Percentiles rank a stretch among this genome's conserved stretches.
These are phyloP conservation scores for Chlorokybus atmophyticus DNA, from an alignment of 139 green algal species.

Conservation along the genomic window DNA sequence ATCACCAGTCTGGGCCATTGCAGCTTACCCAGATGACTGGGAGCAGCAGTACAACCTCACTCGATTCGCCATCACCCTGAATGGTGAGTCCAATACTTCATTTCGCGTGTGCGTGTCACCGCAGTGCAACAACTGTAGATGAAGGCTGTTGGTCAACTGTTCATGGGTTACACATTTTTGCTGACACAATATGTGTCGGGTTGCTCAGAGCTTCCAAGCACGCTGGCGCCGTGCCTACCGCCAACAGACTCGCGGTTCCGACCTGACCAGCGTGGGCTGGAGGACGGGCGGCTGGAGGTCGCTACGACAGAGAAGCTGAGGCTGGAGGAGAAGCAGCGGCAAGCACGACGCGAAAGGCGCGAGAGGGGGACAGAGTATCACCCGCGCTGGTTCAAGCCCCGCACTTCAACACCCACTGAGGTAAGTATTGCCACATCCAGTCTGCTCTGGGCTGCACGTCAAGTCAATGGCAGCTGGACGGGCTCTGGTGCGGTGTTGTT, in stretches of 20 bases:
- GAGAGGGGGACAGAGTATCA: constrained; percentile 3
- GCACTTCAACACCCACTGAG: too few relatives aligned
- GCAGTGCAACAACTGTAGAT: too few relatives aligned
- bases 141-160: too few relatives aligned
- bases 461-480: too few relatives aligned
- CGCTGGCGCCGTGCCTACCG: neutral
- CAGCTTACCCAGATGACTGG: too few relatives aligned
- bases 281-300: neutral
- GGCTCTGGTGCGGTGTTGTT: neutral
- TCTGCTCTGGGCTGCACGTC: too few relatives aligned
- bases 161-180: too few relatives aligned
- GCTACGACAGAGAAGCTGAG: constrained; percentile 11
- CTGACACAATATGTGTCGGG: too few relatives aligned
- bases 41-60: constrained; percentile 6
- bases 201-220: constrained; percentile 1
- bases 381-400: constrained; percentile 12
- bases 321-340: constrained; percentile 19
- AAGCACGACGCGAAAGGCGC: neutral
- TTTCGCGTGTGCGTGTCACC: too few relatives aligned
- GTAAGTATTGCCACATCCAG: neutral
- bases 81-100: neutral
- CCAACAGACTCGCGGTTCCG: constrained; percentile 4
- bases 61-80: constrained; percentile 3
- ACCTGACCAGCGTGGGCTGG: neutral
- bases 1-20: too few relatives aligned